Conservation (phyloP, 2,329 filamentous ascomycete genomes). For the Albophoma yamanashiensis region DNA sequence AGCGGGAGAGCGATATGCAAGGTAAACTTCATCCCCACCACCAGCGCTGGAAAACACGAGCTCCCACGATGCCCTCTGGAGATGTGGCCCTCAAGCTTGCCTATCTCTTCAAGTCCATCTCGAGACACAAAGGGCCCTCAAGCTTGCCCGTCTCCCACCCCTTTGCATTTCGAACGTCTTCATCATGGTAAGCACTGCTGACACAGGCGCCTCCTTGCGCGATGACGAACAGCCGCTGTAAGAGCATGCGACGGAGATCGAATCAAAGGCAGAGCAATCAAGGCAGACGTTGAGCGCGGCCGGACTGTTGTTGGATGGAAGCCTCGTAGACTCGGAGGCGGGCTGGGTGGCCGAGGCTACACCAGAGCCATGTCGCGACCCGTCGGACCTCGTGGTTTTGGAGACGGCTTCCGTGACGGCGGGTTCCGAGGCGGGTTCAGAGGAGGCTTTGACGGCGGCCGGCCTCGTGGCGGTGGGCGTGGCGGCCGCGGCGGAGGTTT, state of each 20-base stretch:
- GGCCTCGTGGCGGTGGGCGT: constrained; percentile 30
- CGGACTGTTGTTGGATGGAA: constrained; percentile 91
- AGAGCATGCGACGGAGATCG: constrained; percentile 75
- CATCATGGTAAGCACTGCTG: constrained; percentile 53
- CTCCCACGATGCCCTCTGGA: constrained; percentile 14
- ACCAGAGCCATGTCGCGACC: constrained; percentile 72
- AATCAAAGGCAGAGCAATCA: constrained; percentile 84
- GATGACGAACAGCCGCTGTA: constrained; percentile 70
- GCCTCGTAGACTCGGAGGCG: constrained; percentile 82
- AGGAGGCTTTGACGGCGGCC: constrained; percentile 30
- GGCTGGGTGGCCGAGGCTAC: constrained; percentile 84
- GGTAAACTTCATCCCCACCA: constrained; percentile 51
- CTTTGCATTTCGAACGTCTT: constrained; percentile 11
- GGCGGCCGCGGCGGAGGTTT: constrained; percentile 47
- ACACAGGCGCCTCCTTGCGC: constrained; percentile 51
- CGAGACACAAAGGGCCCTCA: constrained; percentile 44
- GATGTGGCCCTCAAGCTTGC: constrained; percentile 33
- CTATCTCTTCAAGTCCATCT: constrained; percentile 26
- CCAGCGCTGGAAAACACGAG: constrained; percentile 3
- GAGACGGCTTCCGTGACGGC: constrained; percentile 45
- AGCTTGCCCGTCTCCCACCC: constrained; percentile 40
- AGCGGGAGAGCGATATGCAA: constrained; percentile 98
- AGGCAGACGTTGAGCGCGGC: constrained; percentile 93
- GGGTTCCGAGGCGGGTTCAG: constrained; percentile 35
- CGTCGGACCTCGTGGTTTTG: constrained; percentile 47